Conservation (phyloP, 495 filamentous ascomycete species). For the Penicillium maclennaniae region DNA sequence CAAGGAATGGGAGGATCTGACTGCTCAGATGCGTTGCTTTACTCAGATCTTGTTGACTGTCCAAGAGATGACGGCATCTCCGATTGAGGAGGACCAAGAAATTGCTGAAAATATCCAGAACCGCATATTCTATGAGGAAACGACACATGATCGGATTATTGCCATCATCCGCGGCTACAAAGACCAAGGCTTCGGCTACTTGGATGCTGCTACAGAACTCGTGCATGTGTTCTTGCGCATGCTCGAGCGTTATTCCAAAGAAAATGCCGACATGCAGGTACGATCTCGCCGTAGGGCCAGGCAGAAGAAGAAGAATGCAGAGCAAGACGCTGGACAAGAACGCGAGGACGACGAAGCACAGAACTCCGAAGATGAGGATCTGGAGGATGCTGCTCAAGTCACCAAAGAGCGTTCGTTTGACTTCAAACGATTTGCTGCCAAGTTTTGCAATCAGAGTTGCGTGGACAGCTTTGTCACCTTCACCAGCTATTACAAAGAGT, state of each 20-base stretch:
- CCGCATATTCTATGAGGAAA: slow-evolving; percentile 96
- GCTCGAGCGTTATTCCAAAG: slow-evolving; percentile 88
- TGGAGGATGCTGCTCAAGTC: slow-evolving; percentile 59
- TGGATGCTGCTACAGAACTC: slow-evolving; percentile 90
- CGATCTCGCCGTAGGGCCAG: slow-evolving; percentile 68
- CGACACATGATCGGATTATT: slow-evolving; percentile 81
- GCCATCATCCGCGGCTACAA: slow-evolving; percentile 78
- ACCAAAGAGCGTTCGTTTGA: slow-evolving; percentile 88
- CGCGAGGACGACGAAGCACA: slow-evolving; percentile 48
- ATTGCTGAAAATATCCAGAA: slow-evolving; percentile 97
- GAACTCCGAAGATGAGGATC: slow-evolving; percentile 75
- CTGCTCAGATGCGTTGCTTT: slow-evolving; percentile 87
- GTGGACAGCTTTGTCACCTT: slow-evolving; percentile 87
- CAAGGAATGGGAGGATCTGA: slow-evolving; percentile 82
- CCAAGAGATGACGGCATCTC: slow-evolving; percentile 85
- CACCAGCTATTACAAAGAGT: slow-evolving; percentile 73
- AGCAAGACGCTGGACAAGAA: slow-evolving; percentile 24
- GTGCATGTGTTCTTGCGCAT: slow-evolving; percentile 88
- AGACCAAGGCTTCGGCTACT: slow-evolving; percentile 88
- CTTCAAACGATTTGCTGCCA: slow-evolving; percentile 75
- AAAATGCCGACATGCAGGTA: slow-evolving; percentile 89
- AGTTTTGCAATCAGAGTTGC: slow-evolving; percentile 78
- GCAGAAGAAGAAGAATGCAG: slow-evolving; percentile 62
- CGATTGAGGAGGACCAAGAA: slow-evolving; percentile 88
- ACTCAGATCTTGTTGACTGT: slow-evolving; percentile 76